These are phyloP conservation scores for Protomyces arabidopsidicola DNA, from an alignment of 1,139 yeast species.

Conservation along the genomic window DNA sequence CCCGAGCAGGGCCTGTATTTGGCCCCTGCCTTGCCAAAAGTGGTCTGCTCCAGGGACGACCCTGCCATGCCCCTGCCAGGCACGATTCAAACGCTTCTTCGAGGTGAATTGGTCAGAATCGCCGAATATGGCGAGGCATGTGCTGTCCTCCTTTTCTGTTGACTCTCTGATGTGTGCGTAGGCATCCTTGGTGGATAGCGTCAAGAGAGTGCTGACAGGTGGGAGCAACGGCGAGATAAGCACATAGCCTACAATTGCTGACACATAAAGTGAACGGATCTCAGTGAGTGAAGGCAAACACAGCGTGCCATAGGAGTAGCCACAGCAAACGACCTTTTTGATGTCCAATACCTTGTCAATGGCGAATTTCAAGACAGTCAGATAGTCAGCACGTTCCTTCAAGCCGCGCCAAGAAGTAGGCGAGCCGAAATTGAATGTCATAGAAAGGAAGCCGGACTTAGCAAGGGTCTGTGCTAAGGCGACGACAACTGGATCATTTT, in stretches of 20 bases:
- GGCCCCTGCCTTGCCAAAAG: slow-evolving; percentile 12
- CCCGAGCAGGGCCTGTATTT: background rate
- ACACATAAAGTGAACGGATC: background rate
- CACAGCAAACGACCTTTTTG: slow-evolving; percentile 2
- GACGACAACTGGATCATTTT: slow-evolving; percentile 11
- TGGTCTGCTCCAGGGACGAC: slow-evolving; percentile 5
- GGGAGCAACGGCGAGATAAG: slow-evolving; percentile 15
- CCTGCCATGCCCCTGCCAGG: slow-evolving; percentile 5
- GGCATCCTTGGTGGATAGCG: background rate
- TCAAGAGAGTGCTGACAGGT: slow-evolving; percentile 12
- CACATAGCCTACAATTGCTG: background rate
- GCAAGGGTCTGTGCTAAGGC: background rate
- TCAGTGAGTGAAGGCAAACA: slow-evolving; percentile 9
- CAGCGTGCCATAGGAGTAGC: slow-evolving; percentile 25
- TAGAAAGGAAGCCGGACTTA: background rate
- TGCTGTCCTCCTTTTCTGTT: background rate
- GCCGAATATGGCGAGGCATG: slow-evolving; percentile 11
- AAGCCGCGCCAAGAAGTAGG: slow-evolving; percentile 11
- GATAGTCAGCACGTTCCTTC: slow-evolving; percentile 11
- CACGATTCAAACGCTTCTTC: background rate
- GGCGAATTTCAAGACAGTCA: background rate
- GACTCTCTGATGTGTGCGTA: background rate
- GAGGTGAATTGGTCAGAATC: slow-evolving; percentile 10
- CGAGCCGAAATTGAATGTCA: slow-evolving; percentile 10
- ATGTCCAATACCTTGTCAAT: background rate